Conservation (phyloP, 106 monocot species). For the Acanthochlamys bracteata region DNA sequence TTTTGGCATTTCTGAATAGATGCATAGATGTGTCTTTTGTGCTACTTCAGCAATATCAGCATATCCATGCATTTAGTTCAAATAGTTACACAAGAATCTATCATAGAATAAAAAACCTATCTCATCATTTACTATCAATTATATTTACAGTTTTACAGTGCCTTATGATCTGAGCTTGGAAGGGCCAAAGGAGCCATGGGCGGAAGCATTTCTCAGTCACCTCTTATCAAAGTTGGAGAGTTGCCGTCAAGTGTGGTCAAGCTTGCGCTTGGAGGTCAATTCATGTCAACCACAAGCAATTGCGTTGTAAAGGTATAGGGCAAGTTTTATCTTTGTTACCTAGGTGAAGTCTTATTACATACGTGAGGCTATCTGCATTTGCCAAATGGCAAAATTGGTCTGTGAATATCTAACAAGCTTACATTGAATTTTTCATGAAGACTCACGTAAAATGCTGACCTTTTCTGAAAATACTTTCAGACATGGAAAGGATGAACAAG, state of each 20-base stretch:
- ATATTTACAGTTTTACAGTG: slow-evolving; percentile 53
- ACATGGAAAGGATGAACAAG: too few relatives aligned
- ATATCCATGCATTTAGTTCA: neutral
- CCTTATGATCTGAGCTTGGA: slow-evolving; percentile 48
- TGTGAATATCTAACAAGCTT: too few relatives aligned
- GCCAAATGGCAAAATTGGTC: too few relatives aligned
- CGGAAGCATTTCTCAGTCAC: slow-evolving; percentile 46
- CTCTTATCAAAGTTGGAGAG: slow-evolving; percentile 38
- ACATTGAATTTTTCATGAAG: too few relatives aligned
- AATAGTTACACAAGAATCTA: neutral
- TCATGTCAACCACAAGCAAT: slow-evolving; percentile 38
- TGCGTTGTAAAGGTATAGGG: slow-evolving; percentile 42
- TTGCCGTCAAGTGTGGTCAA: slow-evolving; percentile 47
- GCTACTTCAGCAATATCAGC: too few relatives aligned
- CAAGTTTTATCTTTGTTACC: too few relatives aligned
- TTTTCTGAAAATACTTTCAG: too few relatives aligned
- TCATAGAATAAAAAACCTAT: too few relatives aligned
- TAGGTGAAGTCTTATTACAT: too few relatives aligned
- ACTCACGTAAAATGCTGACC: too few relatives aligned
- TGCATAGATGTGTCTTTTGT: too few relatives aligned
- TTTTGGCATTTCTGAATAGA: neutral
- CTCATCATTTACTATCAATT: neutral
- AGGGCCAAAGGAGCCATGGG: slow-evolving; percentile 63
- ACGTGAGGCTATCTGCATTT: too few relatives aligned
- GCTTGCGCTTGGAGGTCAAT: slow-evolving; percentile 55